phyloP scores from a whole-genome alignment of 1,284 basidiomycete species.

The Mycosarcoma maydis region DNA sequence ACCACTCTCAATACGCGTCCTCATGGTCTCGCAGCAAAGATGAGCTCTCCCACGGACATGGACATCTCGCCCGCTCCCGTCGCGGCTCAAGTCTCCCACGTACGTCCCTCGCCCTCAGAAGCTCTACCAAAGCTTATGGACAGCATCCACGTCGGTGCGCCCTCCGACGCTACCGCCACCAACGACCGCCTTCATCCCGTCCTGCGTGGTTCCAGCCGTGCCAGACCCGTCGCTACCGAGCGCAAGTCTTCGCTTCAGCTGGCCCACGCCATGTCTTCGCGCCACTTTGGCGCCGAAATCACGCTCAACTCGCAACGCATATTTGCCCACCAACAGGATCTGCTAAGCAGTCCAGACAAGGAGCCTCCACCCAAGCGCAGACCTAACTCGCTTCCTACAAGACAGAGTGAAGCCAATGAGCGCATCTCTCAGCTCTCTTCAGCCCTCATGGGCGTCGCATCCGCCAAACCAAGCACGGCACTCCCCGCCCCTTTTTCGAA shows the following conservation, averaged over 20 bases:
- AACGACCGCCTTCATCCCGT: conserved; percentile 27
- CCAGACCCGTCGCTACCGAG: conserved; percentile 17
- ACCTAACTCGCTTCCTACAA: conserved; percentile 47
- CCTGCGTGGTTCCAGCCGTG: conserved; percentile 25
- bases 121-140: conserved; percentile 25
- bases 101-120: conserved; percentile 28
- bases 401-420: conserved; percentile 36
- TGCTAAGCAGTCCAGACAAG: conserved; percentile 54
- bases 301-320: conserved; percentile 45
- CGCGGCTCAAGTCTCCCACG: conserved; percentile 1
- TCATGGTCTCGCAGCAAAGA: conserved; percentile 53
- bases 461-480: conserved; percentile 20
- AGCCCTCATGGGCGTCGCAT: conserved; percentile 20
- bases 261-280: conserved; percentile 28
- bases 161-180: conserved; percentile 1
- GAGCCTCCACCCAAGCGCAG: conserved; percentile 56
- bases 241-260: conserved; percentile 32
- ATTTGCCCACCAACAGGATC: conserved; percentile 25
- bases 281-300: conserved; percentile 59
- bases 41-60: conserved; percentile 62
- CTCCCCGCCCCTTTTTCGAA: conserved; percentile 27
- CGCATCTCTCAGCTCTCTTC: conserved; percentile 35
- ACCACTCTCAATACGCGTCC: conserved; percentile 53
- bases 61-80: conserved; percentile 57
- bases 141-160: conserved; percentile 24